Evolutionary conservation across 129 eudicot species (phyloP).

Genomic region (Lonicera japonica): DNA sequence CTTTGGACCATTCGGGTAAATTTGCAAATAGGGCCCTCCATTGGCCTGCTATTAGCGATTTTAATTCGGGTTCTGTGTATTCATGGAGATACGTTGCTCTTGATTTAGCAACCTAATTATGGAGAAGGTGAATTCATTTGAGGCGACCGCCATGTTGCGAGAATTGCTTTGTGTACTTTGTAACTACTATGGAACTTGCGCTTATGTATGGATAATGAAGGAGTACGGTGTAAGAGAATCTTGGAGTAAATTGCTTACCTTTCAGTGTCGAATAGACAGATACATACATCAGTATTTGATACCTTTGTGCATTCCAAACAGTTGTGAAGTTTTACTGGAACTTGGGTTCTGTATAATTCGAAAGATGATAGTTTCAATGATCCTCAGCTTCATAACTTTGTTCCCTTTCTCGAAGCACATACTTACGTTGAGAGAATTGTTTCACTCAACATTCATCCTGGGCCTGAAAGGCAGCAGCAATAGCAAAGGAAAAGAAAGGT

Average conservation of each 20-base stretch:
- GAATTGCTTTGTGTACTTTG: slow-evolving; percentile 44
- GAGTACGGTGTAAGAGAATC: slow-evolving; percentile 61
- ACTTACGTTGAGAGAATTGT: slow-evolving; percentile 68
- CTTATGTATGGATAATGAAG: slow-evolving; percentile 64
- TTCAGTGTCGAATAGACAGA: slow-evolving; percentile 35
- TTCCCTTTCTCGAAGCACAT: slow-evolving; percentile 31
- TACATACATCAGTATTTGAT: slow-evolving; percentile 17
- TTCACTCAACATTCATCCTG: slow-evolving; percentile 20
- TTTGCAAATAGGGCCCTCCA: slow-evolving; percentile 48
- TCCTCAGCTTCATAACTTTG: slow-evolving; percentile 25
- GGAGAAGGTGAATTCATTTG: slow-evolving; percentile 32
- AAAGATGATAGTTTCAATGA: slow-evolving; percentile 14
- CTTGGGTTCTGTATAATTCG: slow-evolving; percentile 33
- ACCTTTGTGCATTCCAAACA: slow-evolving; percentile 29
- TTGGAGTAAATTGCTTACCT: slow-evolving; percentile 51
- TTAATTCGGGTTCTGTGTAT: background rate
- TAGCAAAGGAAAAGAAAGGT: slow-evolving; percentile 13
- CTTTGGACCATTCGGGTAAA: slow-evolving; percentile 31
- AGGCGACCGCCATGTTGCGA: slow-evolving; percentile 32
- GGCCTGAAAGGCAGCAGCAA: slow-evolving; percentile 23
- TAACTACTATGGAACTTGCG: slow-evolving; percentile 13
- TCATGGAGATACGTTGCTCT: slow-evolving; percentile 39
- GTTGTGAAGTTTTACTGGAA: slow-evolving; percentile 39
- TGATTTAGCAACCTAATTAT: slow-evolving; percentile 29
- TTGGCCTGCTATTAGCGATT: slow-evolving; percentile 35